Conservation (phyloP, 768 basidiomycete species). For the Termitomyces eurrhizus region DNA sequence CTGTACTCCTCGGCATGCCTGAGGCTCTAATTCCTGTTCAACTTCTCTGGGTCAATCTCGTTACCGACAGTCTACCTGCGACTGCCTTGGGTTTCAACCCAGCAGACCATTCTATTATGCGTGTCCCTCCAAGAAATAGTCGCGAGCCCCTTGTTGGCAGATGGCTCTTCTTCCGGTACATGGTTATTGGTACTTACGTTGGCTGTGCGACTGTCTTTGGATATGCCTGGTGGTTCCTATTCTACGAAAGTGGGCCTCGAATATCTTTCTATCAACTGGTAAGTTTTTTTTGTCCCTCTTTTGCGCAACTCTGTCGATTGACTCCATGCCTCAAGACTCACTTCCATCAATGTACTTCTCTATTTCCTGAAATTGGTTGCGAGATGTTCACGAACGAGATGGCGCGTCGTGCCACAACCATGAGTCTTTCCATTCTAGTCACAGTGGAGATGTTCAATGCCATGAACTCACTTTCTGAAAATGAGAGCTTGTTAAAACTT, state of each 20-base stretch:
- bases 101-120: conserved; percentile 95
- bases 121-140: conserved; percentile 84
- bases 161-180: conserved; percentile 96
- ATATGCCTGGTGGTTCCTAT: conserved; percentile 99
- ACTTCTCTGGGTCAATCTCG: conserved; percentile 97
- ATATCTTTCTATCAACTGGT: conserved; percentile 93
- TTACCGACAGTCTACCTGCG: conserved; percentile 94
- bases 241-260: conserved; percentile 85
- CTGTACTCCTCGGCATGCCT: conserved; percentile 98
- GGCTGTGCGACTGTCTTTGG: conserved; percentile 94
- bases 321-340: conserved; percentile 58
- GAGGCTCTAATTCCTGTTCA: conserved; percentile 98
- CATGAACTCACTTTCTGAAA: conserved; percentile 97
- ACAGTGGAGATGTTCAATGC: conserved; percentile 98
- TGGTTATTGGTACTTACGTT: conserved; percentile 92
- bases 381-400: conserved; percentile 91
- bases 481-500: conserved; percentile 84
- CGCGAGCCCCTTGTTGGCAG: conserved; percentile 87
- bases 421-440: conserved; percentile 94
- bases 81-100: conserved; percentile 98
- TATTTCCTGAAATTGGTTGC: conserved; percentile 91
- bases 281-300: conserved; percentile 22
- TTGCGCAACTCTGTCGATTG: background rate
- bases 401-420: conserved; percentile 87
- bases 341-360: conserved; percentile 85